Conservation (phyloP, 495 filamentous ascomycete genomes). For the Amphirosellinia nigrospora region DNA sequence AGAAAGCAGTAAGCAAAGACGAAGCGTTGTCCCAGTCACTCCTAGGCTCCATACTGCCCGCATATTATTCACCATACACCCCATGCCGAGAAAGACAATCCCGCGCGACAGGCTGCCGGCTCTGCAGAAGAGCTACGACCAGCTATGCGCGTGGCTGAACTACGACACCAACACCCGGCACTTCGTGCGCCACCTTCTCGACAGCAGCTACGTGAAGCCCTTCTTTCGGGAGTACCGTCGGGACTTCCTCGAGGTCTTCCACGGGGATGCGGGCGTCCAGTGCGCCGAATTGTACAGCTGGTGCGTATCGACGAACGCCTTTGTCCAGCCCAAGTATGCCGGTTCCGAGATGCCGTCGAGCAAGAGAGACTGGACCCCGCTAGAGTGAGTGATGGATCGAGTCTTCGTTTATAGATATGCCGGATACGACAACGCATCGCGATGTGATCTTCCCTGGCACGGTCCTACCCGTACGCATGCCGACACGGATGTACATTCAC, state of each 20-base stretch:
- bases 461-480: background rate
- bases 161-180: constrained; percentile 33
- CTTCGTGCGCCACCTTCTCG: constrained; percentile 26
- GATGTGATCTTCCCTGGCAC: background rate
- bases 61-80: background rate
- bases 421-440: background rate
- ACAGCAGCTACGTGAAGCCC: constrained; percentile 33
- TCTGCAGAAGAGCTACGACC: constrained; percentile 34
- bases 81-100: constrained; percentile 23
- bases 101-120: constrained; percentile 31
- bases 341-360: background rate
- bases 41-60: background rate
- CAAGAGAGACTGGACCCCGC: constrained; percentile 30
- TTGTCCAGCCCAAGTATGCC: constrained; percentile 27
- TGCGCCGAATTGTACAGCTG: constrained; percentile 29
- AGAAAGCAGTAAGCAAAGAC: background rate
- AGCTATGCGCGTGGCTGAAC: constrained; percentile 33
- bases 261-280: constrained; percentile 22
- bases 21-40: background rate
- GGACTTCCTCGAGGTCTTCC: constrained; percentile 32
- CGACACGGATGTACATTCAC: background rate
- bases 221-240: constrained; percentile 35
- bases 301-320: constrained; percentile 28
- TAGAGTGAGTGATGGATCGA: constrained; percentile 27
- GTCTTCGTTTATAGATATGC: background rate